phyloP scores from a whole-genome alignment of 768 basidiomycete genomes.

The Mycena venus region DNA sequence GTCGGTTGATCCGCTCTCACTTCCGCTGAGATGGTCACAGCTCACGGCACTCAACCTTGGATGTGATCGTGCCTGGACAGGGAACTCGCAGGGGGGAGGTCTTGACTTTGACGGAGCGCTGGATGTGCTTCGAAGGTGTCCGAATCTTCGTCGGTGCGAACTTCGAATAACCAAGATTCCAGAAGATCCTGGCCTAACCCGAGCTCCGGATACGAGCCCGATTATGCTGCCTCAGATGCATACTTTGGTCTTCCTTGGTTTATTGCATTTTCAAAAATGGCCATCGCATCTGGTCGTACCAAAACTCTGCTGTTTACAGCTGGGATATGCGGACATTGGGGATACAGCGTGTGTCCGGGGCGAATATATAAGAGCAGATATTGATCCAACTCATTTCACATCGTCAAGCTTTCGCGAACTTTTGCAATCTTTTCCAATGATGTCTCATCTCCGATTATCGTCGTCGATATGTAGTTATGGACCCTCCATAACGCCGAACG shows the following conservation, averaged over 20 bases:
- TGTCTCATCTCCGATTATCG: too few species aligned
- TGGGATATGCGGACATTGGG: not conserved
- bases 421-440: too few species aligned
- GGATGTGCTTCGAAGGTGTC: not conserved
- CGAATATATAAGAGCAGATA: not conserved
- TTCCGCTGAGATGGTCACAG: slow-evolving; percentile 5
- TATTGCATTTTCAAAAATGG: not conserved
- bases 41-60: not conserved
- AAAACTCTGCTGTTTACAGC: not conserved
- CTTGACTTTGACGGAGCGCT: not conserved
- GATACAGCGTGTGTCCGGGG: not conserved
- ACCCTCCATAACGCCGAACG: not conserved
- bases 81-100: not conserved
- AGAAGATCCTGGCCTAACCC: not conserved
- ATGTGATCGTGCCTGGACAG: not conserved
- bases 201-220: not conserved
- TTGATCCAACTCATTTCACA: not conserved
- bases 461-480: too few species aligned
- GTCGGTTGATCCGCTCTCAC: not conserved
- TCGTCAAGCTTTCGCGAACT: not conserved
- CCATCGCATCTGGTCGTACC: not conserved
- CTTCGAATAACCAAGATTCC: not conserved
- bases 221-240: not conserved
- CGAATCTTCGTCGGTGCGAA: not conserved
- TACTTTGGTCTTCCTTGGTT: not conserved